Conservation (phyloP, 257 asterid genomes). For the Nicotiana paniculata region DNA sequence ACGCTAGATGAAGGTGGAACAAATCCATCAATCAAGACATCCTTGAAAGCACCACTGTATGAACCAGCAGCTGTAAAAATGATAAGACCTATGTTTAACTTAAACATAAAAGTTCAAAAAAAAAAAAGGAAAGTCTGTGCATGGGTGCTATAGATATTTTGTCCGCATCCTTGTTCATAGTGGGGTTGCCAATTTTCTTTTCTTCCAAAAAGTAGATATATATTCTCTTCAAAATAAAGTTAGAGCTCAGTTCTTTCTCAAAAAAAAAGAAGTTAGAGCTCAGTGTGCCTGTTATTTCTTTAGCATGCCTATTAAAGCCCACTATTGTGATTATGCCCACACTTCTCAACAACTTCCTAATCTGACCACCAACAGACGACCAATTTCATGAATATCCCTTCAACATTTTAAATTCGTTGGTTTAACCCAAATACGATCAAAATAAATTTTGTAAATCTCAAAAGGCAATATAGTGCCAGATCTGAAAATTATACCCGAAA, state of each 20-base stretch:
- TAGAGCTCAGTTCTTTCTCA: background rate
- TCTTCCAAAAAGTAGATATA: background rate
- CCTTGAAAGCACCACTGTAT: conserved; percentile 69
- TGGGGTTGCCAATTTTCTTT: background rate
- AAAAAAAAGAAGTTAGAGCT: background rate
- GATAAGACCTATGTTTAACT: conserved; percentile 7
- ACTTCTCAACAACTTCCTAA: background rate
- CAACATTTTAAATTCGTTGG: background rate
- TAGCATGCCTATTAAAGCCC: background rate
- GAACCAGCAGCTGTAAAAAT: conserved; percentile 50
- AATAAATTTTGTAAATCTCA: background rate
- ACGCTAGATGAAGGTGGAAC: conserved; percentile 61
- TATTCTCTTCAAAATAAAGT: background rate
- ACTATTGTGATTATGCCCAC: background rate
- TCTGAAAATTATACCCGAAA: background rate
- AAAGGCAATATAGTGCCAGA: background rate
- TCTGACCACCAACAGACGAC: background rate
- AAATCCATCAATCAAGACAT: conserved; percentile 85
- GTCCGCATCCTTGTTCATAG: background rate
- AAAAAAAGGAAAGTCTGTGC: background rate
- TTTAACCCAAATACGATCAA: background rate
- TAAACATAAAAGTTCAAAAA: background rate
- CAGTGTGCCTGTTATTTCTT: background rate
- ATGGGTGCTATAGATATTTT: background rate
- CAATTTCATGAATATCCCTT: background rate